phyloP scores from a whole-genome alignment of 306 rosid species.

The Prunus padus region DNA sequence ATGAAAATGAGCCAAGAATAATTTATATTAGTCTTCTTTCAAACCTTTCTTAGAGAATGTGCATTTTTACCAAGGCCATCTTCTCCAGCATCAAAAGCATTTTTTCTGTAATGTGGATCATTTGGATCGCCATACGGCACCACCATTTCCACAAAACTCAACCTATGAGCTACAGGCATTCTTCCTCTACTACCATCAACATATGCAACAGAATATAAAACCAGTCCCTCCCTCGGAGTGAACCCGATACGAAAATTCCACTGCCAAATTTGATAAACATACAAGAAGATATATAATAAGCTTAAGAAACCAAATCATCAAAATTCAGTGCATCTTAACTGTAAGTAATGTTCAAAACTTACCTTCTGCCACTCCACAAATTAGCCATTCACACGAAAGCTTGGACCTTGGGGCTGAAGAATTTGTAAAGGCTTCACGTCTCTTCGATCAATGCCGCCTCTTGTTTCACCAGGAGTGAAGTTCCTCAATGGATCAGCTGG shows the following conservation, averaged over 20 bases:
- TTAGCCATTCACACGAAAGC: slow-evolving; percentile 84
- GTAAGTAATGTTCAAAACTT: slow-evolving; percentile 7
- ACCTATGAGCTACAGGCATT: slow-evolving; percentile 78
- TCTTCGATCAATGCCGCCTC: slow-evolving; percentile 88
- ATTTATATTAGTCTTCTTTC: background rate
- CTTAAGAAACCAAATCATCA: slow-evolving; percentile 2
- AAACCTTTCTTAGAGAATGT: slow-evolving; percentile 78
- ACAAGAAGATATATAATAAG: slow-evolving; percentile 5
- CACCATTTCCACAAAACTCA: slow-evolving; percentile 90
- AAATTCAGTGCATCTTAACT: too few species aligned
- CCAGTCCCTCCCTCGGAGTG: slow-evolving; percentile 83
- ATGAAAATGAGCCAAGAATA: background rate
- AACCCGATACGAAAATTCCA: slow-evolving; percentile 87
- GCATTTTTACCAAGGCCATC: slow-evolving; percentile 89
- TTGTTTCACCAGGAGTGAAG: slow-evolving; percentile 81
- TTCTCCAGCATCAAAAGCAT: slow-evolving; percentile 94
- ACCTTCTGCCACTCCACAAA: slow-evolving; percentile 96
- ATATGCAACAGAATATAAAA: slow-evolving; percentile 77
- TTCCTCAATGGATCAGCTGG: slow-evolving; percentile 94
- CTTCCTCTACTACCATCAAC: slow-evolving; percentile 83
- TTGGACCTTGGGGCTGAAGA: slow-evolving; percentile 89
- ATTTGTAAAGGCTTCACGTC: slow-evolving; percentile 79
- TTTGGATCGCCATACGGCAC: slow-evolving; percentile 93
- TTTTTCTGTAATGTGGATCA: slow-evolving; percentile 82
- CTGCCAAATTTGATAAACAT: slow-evolving; percentile 29